phyloP scores from a whole-genome alignment of 106 monocot species.

The Platanthera guangdongensis region DNA sequence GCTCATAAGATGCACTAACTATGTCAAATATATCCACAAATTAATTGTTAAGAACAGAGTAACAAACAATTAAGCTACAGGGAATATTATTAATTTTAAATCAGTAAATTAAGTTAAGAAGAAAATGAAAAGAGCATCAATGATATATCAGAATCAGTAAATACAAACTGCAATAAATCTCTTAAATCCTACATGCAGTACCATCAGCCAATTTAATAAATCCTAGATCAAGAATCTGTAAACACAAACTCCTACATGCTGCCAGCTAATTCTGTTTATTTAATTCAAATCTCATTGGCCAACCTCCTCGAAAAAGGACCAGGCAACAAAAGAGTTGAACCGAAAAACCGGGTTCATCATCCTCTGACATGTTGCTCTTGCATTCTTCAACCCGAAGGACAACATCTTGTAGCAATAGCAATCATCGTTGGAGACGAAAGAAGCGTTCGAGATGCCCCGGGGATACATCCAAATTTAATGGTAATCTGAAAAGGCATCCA shows the following conservation, averaged over 20 bases:
- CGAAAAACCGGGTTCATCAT: too few species aligned
- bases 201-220: neutral
- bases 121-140: neutral
- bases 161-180: neutral
- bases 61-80: neutral
- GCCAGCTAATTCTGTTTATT: neutral
- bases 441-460: too few species aligned
- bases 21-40: conserved; percentile 74
- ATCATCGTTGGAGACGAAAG: too few species aligned
- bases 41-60: conserved; percentile 33
- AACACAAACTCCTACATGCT: neutral
- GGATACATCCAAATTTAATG: too few species aligned
- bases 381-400: too few species aligned
- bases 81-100: neutral
- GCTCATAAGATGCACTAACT: conserved; percentile 86
- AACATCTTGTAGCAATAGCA: too few species aligned
- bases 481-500: too few species aligned
- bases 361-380: too few species aligned
- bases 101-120: neutral
- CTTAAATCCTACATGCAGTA: neutral
- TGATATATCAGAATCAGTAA: neutral
- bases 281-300: neutral
- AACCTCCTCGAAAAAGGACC: too few species aligned
- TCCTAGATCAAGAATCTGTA: neutral
- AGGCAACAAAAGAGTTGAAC: too few species aligned